A percentile compares a stretch with the other conserved stretches of the same genome.
These are phyloP conservation scores for Rheum nobile DNA, from an alignment of 148 eudicot species.

Conservation along the genomic window DNA sequence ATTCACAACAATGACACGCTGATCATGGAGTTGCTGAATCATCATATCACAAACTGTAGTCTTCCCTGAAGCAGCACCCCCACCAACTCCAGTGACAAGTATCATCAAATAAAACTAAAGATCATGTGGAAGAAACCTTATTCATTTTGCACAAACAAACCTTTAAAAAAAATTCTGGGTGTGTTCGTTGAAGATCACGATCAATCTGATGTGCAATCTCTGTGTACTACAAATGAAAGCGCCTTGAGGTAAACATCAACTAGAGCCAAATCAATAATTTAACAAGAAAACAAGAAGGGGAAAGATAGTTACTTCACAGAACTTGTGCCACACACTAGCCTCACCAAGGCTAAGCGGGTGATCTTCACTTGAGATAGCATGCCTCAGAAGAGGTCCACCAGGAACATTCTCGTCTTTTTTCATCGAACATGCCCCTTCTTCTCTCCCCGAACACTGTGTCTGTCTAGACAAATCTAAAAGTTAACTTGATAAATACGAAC, in stretches of 20 bases:
- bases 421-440: conserved; percentile 9
- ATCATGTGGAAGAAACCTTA: not conserved
- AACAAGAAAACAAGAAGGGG: not conserved
- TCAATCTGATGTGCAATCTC: conserved; percentile 62
- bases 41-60: conserved; percentile 97
- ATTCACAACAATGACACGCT: conserved; percentile 93
- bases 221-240: conserved; percentile 25
- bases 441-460: conserved; percentile 31
- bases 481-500: conserved; percentile 8
- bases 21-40: conserved; percentile 97
- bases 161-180: too few relatives aligned
- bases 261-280: not conserved
- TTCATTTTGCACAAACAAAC: too few relatives aligned
- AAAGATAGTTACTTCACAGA: conserved; percentile 34
- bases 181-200: conserved; percentile 60
- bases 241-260: too few relatives aligned
- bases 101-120: not conserved
- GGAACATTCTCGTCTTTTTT: conserved; percentile 14
- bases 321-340: conserved; percentile 49
- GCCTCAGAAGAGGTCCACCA: conserved; percentile 38
- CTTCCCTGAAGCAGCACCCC: conserved; percentile 99
- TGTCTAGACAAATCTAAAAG: conserved; percentile 32
- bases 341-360: conserved; percentile 49
- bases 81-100: conserved; percentile 74
- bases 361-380: conserved; percentile 38